Evolutionary conservation across 1,139 yeast genomes (phyloP).

Genomic region (Ogataea hybrid): DNA sequence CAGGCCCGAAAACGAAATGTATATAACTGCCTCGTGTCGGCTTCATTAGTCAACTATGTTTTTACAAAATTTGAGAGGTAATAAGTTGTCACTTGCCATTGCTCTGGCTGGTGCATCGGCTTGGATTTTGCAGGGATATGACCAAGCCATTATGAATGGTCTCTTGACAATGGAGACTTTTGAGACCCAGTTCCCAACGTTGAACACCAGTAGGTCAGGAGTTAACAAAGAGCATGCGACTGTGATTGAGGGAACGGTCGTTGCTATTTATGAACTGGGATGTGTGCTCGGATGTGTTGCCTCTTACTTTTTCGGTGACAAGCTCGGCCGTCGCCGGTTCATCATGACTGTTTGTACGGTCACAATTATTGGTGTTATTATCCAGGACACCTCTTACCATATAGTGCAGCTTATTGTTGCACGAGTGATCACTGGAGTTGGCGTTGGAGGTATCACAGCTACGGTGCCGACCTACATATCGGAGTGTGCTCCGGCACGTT

Average conservation of each 20-base stretch:
- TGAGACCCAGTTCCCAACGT: constrained; percentile 1
- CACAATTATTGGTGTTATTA: background rate
- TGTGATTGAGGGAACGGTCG: background rate
- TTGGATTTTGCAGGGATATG: constrained; percentile 38
- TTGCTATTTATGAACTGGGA: background rate
- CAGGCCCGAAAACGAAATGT: too few relatives aligned
- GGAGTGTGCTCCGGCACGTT: constrained; percentile 10
- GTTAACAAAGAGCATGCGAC: background rate
- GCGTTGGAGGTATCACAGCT: constrained; percentile 5
- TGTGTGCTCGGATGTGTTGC: background rate
- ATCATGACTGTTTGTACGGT: background rate
- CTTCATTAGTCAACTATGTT: background rate
- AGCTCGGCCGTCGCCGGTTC: background rate
- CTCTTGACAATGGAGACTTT: constrained; percentile 39
- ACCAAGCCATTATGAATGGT: constrained; percentile 49
- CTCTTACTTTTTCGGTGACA: background rate
- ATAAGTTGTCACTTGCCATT: background rate
- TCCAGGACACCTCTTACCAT: background rate
- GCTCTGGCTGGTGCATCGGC: constrained; percentile 2
- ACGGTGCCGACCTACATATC: constrained; percentile 11
- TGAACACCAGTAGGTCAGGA: background rate
- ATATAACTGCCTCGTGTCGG: too few relatives aligned
- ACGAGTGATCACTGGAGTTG: constrained; percentile 4
- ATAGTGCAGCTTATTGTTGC: background rate
- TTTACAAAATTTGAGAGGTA: background rate